phyloP scores from a whole-genome alignment of 2,329 filamentous ascomycete genomes.

The Cordyceps cicadae region DNA sequence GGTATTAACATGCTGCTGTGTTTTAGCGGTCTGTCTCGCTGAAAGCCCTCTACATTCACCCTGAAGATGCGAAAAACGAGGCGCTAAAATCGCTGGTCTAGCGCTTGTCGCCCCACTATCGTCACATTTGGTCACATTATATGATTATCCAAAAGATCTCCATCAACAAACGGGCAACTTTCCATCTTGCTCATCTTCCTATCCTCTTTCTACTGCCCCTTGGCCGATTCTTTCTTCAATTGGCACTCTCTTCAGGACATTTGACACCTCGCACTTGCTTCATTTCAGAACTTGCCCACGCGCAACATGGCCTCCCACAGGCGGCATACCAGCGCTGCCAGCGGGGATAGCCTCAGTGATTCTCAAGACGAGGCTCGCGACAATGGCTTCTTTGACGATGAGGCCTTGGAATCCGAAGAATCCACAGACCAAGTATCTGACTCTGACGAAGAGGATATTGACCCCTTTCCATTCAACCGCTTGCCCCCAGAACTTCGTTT shows the following conservation, averaged over 20 bases:
- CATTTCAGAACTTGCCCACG: not conserved
- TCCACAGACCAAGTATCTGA: not conserved
- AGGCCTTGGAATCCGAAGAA: constrained; percentile 6
- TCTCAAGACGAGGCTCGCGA: not conserved
- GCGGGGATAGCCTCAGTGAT: not conserved
- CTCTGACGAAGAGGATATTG: constrained; percentile 2
- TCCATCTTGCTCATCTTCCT: not conserved
- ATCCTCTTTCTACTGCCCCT: not conserved
- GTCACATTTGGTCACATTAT: not conserved
- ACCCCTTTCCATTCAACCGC: constrained; percentile 20
- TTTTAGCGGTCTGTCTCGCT: not conserved
- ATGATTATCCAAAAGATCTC: not conserved
- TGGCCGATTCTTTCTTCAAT: not conserved
- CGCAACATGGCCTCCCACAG: not conserved
- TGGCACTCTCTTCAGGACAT: not conserved
- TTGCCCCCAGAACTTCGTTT: constrained; percentile 28
- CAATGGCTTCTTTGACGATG: constrained; percentile 5
- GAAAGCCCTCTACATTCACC: not conserved
- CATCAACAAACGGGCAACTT: not conserved
- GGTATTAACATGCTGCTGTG: too few species aligned
- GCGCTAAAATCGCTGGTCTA: not conserved
- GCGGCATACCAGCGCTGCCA: not conserved
- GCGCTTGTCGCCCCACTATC: not conserved
- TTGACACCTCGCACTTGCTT: not conserved
- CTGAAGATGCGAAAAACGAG: not conserved